Conservation (phyloP, 305 asterid genomes). For the Ajuga reptans region DNA sequence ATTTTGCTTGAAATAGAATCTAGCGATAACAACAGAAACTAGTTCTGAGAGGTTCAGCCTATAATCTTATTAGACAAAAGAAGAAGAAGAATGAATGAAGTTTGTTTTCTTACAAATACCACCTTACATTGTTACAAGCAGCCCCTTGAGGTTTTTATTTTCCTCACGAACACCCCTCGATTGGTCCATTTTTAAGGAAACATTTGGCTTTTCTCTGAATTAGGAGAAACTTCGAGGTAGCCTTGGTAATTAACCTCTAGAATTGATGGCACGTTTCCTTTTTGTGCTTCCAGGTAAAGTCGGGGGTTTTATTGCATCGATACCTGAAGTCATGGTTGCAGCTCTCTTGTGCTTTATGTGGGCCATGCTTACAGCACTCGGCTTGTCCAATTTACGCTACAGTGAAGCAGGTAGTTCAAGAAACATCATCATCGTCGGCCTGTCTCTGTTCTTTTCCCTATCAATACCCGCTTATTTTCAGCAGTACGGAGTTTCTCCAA, state of each 20-base stretch:
- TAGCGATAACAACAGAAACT: background rate
- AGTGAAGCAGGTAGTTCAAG: constrained; percentile 99
- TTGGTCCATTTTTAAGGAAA: no score
- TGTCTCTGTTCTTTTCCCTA: constrained; percentile 78
- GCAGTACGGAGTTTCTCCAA: constrained; percentile 81
- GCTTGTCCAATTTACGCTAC: constrained; percentile 83
- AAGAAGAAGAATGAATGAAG: background rate
- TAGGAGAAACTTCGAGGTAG: no score
- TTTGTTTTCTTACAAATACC: background rate
- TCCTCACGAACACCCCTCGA: no score
- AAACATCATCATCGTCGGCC: constrained; percentile 85
- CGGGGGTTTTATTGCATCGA: constrained; percentile 95
- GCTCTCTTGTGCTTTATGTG: constrained; percentile 97
- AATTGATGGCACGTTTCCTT: background rate
- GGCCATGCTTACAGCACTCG: constrained; percentile 96
- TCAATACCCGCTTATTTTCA: constrained; percentile 91
- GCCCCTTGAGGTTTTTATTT: no score
- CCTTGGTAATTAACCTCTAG: background rate
- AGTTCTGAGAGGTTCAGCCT: background rate
- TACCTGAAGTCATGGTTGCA: constrained; percentile 92
- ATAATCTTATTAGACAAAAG: no score
- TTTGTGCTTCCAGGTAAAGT: constrained; percentile 62
- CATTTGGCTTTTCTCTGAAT: no score
- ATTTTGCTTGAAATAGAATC: background rate
- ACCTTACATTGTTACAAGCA: no score